Percentiles rank a stretch among this genome's conserved stretches.
Conservation (phyloP, 306 rosid genomes). For the Prosopis cineraria region DNA sequence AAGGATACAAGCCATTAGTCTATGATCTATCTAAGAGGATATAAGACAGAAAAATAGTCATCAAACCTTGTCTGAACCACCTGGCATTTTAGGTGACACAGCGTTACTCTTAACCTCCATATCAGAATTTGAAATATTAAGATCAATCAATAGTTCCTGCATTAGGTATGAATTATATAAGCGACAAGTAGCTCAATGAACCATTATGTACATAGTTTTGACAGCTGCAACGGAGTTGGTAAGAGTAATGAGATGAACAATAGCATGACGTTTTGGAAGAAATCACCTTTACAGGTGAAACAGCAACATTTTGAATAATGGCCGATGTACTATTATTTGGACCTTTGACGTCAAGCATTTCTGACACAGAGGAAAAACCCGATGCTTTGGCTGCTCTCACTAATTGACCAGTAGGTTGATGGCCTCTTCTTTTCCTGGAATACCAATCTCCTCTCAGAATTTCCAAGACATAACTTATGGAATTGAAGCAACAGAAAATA, state of each 20-base stretch:
- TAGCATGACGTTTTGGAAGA: background rate
- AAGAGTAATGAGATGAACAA: background rate
- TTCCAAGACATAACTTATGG: background rate
- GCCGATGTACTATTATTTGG: background rate
- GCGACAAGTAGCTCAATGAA: background rate
- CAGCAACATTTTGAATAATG: background rate
- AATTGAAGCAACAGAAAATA: background rate
- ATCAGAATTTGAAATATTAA: conserved; percentile 30
- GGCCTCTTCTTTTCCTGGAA: conserved; percentile 70
- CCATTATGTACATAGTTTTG: background rate
- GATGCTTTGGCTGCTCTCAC: conserved; percentile 11
- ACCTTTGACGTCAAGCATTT: conserved; percentile 15
- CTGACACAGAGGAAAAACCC: conserved; percentile 54
- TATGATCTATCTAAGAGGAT: background rate
- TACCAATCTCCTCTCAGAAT: conserved; percentile 22
- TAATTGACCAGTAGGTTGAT: conserved; percentile 67
- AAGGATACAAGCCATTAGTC: background rate
- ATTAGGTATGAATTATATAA: background rate
- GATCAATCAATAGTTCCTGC: conserved; percentile 9
- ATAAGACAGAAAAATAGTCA: background rate
- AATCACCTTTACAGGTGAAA: background rate
- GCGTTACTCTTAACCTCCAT: background rate
- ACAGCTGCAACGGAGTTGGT: background rate
- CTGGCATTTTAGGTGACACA: conserved; percentile 28
- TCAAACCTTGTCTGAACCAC: conserved; percentile 36